These are phyloP conservation scores for Colletotrichum tamarilloi DNA, from an alignment of 2,329 filamentous ascomycete genomes.

Conservation along the genomic window DNA sequence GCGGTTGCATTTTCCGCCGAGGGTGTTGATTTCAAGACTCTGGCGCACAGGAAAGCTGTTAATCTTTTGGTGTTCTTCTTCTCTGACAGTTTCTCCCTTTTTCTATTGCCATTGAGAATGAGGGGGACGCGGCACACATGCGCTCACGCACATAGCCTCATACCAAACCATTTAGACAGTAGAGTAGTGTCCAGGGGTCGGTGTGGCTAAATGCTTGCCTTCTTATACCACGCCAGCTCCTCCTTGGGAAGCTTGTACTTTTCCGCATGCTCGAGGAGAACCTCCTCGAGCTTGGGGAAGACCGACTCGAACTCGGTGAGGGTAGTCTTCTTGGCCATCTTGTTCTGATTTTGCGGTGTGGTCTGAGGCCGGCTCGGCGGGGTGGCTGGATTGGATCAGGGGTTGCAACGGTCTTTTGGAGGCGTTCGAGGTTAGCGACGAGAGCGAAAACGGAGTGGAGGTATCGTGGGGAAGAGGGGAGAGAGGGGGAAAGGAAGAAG, in stretches of 20 bases:
- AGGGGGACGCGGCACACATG: not conserved
- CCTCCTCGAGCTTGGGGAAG: constrained; percentile 87
- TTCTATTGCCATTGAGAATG: not conserved
- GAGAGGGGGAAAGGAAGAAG: not conserved
- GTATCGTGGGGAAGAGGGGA: not conserved
- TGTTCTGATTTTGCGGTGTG: constrained; percentile 38
- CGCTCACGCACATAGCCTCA: not conserved
- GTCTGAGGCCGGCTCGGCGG: not conserved
- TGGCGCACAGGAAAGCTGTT: constrained; percentile 48
- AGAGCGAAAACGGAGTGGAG: not conserved
- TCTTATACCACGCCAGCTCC: constrained; percentile 87
- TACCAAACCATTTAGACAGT: not conserved
- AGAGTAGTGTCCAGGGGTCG: not conserved
- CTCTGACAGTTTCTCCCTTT: not conserved
- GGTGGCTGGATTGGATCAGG: not conserved
- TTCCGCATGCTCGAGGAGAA: constrained; percentile 81
- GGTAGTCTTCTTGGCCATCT: constrained; percentile 77
- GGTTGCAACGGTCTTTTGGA: not conserved
- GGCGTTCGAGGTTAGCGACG: not conserved
- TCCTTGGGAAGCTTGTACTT: constrained; percentile 85
- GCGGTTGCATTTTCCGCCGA: constrained; percentile 98
- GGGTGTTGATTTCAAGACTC: constrained; percentile 86
- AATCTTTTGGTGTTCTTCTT: not conserved
- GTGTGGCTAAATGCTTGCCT: constrained; percentile 61
- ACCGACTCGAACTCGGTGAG: constrained; percentile 90